Conservation (phyloP, 1,284 basidiomycete genomes). For the Cystobasidium slooffiae region DNA sequence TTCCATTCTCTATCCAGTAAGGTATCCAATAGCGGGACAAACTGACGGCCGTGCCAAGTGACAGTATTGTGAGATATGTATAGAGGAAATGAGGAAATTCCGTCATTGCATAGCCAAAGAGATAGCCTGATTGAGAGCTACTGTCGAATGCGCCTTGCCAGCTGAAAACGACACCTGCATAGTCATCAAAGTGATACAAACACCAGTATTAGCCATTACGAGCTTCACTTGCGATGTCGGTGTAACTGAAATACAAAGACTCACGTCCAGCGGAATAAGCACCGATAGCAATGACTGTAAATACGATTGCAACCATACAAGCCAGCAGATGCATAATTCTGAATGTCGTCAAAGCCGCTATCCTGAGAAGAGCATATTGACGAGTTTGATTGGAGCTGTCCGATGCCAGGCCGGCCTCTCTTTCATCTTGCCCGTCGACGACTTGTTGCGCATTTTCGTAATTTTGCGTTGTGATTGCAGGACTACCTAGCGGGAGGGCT, state of each 20-base stretch:
- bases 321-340: neutral
- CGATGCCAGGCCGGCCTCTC: too few species aligned
- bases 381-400: neutral
- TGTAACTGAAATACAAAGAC: neutral
- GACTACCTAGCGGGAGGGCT: too few species aligned
- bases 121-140: constrained; percentile 23
- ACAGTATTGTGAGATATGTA: neutral
- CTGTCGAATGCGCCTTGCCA: constrained; percentile 32
- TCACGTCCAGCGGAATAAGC: constrained; percentile 20
- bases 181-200: too few species aligned
- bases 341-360: neutral
- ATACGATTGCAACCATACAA: constrained; percentile 12
- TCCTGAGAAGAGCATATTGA: neutral
- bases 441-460: too few species aligned
- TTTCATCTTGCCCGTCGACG: too few species aligned
- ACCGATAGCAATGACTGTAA: constrained; percentile 32
- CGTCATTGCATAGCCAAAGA: constrained; percentile 11
- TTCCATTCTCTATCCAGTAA: neutral
- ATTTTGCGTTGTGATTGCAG: too few species aligned
- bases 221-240: neutral
- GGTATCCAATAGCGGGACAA: constrained; percentile 15
- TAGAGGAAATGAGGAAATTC: constrained; percentile 14
- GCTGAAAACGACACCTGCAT: constrained; percentile 24
- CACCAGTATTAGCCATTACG: too few species aligned
- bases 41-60: neutral